Evolutionary conservation across 129 eudicot genomes (phyloP).

Genomic region (Tagetes erecta): DNA sequence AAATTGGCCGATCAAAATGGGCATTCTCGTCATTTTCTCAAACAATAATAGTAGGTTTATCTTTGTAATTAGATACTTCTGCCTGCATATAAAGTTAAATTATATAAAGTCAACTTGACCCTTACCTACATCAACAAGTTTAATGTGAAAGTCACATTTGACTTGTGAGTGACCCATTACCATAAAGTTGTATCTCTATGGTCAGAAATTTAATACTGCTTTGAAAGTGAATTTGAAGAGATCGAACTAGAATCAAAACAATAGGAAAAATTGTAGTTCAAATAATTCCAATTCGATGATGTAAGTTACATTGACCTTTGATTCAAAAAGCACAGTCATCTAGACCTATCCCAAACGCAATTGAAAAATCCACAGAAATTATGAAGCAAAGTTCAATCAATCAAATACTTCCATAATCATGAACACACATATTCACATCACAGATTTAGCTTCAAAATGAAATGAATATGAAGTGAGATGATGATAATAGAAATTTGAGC

Average conservation of each 20-base stretch:
- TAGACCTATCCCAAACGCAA: conserved; percentile 25
- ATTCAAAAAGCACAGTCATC: neutral
- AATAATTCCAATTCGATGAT: neutral
- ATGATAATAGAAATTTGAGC: neutral
- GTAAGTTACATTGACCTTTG: neutral
- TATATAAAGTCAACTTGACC: neutral
- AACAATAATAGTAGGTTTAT: conserved; percentile 1
- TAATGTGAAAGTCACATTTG: neutral
- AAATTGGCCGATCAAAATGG: no score
- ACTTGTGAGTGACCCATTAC: conserved; percentile 2
- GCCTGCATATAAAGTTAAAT: neutral
- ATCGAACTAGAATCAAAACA: neutral
- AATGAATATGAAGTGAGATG: neutral
- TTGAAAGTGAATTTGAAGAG: neutral
- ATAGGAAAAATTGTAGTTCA: neutral
- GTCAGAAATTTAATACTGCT: neutral
- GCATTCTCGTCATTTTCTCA: no score
- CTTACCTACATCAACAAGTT: neutral
- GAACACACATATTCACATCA: neutral
- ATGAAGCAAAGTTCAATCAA: conserved; percentile 19
- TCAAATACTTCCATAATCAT: neutral
- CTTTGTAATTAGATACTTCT: neutral
- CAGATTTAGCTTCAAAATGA: neutral
- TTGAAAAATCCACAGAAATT: neutral
- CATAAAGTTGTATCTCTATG: neutral